Evolutionary conservation across 1,139 yeast species (phyloP), one percentile per base, ranked within the genome.

Genomic region (Protomyces inundatus): DNA sequence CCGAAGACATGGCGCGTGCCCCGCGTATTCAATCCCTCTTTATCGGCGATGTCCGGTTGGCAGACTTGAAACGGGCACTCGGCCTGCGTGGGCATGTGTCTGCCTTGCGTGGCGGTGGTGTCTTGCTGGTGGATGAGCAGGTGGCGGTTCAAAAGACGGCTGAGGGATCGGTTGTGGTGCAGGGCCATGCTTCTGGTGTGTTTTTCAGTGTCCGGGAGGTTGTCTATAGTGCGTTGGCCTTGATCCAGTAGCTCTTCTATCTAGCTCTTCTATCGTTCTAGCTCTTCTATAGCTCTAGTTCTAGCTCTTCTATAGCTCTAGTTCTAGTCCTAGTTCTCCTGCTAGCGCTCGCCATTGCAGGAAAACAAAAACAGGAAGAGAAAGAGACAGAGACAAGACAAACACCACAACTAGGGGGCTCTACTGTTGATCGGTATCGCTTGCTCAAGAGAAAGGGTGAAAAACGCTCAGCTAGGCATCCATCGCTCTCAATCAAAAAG

Each of bases 21-120:
- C 76, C 77, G 7, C 69, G 73, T 33, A 68, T 66, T 75, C 79
- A 68, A 55, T 77, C 80, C 2, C 76, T 90, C 52, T 87, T 95
- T 36, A 89, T 93, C 67, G 99, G 99, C 57, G 97, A 91, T 72
- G 84, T 95, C 61, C 81, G 88, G 67, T 78, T 93, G 45, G 89
- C 96, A 0, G 96, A 90, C 69, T 78, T 93, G 65, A 86, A 88
- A 70, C 84, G 84, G 70, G 81, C 81, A 66, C 77, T 91, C 57
- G 75, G 81, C 36, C 78, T 80, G 23, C 76, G 77, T 61, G 87
- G 89, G 64, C 82, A 87, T 70, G 79, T 79, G 64, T 97, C 96
- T 0, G 97, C 91, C 71, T 90, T 93, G 73, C 85, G 88, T 72
- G 95, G 97, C 64, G 97, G 90, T 73, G 98, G 98, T 73, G 85